Conservation (phyloP, 2,329 filamentous ascomycete genomes). For the Aureobasidium vineae region DNA sequence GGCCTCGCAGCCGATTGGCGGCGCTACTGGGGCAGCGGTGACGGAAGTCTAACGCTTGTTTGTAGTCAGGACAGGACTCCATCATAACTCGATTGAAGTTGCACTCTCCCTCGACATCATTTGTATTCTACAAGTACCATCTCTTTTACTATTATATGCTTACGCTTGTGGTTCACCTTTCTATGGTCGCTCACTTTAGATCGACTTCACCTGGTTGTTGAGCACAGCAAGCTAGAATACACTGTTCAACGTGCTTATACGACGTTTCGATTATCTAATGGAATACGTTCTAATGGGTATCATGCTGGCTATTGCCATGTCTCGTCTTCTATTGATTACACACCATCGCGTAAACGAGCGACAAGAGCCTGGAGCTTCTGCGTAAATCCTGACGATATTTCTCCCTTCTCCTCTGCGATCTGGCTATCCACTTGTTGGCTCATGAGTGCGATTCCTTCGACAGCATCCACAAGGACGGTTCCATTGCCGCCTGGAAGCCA, state of each 20-base stretch:
- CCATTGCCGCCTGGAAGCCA: slow-evolving; percentile 50
- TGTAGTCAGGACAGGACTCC: slow-evolving; percentile 3
- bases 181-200: too few relatives aligned
- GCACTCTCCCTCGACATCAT: not conserved
- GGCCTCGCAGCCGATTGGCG: slow-evolving; percentile 21
- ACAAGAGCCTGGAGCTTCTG: slow-evolving; percentile 55
- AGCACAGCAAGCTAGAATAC: not conserved
- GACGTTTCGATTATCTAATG: slow-evolving; percentile 18
- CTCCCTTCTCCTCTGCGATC: slow-evolving; percentile 49
- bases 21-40: slow-evolving; percentile 6
- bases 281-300: slow-evolving; percentile 16
- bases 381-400: slow-evolving; percentile 52
- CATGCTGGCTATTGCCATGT: slow-evolving; percentile 5
- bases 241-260: slow-evolving; percentile 9
- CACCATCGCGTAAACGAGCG: slow-evolving; percentile 29
- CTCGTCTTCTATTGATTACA: not conserved
- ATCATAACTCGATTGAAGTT: slow-evolving; percentile 24
- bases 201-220: not conserved
- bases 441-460: slow-evolving; percentile 62
- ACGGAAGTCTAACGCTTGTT: slow-evolving; percentile 22
- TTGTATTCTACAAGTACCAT: not conserved
- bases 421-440: slow-evolving; percentile 59
- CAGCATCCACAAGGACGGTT: slow-evolving; percentile 53
- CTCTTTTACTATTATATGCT: not conserved
- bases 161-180: not conserved